A percentile compares a stretch with the other conserved stretches of the same genome.
These are phyloP conservation scores for Suaeda aralocaspica DNA, from an alignment of 148 eudicot genomes.

Conservation along the genomic window DNA sequence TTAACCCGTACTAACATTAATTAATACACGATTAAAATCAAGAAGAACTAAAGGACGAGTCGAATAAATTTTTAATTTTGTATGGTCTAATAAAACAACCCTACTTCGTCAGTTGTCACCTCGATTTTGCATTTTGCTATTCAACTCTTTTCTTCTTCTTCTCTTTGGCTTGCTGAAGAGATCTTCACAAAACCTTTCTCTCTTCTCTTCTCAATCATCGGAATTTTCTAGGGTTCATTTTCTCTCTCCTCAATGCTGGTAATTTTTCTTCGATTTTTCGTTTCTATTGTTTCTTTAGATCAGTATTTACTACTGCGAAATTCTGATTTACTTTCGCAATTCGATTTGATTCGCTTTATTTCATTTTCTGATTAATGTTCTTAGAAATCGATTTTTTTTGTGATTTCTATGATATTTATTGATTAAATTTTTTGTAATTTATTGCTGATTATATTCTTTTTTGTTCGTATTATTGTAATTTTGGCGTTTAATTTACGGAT, in stretches of 20 bases:
- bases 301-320: not conserved
- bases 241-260: constrained; percentile 21
- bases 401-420: not conserved
- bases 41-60: no score
- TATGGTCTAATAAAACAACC: not conserved
- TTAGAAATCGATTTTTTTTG: not conserved
- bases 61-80: no score
- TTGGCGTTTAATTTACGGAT: no score
- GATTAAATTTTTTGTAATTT: not conserved
- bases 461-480: no score
- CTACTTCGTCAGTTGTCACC: constrained; percentile 2
- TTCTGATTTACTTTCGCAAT: not conserved
- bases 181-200: no score
- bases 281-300: not conserved
- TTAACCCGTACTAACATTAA: no score
- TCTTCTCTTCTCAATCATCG: not conserved
- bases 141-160: not conserved
- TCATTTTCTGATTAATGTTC: not conserved
- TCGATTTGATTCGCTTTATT: not conserved
- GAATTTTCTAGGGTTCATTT: not conserved
- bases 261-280: constrained; percentile 9
- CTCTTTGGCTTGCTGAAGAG: not conserved
- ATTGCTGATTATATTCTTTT: not conserved
- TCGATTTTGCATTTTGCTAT: not conserved
- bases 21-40: no score